Percentiles rank a stretch among this genome's conserved stretches.
Evolutionary conservation across 1,284 basidiomycete genomes (phyloP).

Genomic region (Pascua guehoae): DNA sequence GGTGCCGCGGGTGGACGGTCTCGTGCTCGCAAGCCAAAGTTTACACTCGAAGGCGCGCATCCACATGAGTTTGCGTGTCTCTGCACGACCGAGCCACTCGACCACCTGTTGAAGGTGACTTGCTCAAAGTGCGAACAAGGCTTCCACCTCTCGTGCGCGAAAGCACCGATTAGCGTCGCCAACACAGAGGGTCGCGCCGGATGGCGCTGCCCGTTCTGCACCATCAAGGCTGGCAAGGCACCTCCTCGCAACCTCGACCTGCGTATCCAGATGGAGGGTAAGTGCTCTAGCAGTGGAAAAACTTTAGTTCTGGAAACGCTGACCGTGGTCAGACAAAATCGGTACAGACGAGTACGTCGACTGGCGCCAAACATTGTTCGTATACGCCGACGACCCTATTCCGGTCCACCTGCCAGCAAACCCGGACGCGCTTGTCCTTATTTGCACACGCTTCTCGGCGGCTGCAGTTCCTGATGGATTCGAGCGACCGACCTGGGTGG

Average conservation of each 20-base stretch:
- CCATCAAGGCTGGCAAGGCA: conserved; percentile 36
- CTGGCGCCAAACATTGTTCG: conserved; percentile 34
- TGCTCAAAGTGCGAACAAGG: conserved; percentile 40
- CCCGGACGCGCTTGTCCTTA: conserved; percentile 8
- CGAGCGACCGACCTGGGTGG: conserved; percentile 12
- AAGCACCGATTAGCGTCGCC: conserved; percentile 24
- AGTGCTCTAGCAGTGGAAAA: conserved; percentile 5
- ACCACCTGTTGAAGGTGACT: conserved; percentile 25
- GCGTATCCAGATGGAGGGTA: conserved; percentile 36
- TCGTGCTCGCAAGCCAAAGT: conserved; percentile 30
- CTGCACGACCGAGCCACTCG: conserved; percentile 26
- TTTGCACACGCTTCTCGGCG: conserved; percentile 6
- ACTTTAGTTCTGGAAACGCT: background rate
- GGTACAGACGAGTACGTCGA: conserved; percentile 40
- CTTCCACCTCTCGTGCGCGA: conserved; percentile 41
- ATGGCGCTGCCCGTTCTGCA: conserved; percentile 46
- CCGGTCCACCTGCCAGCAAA: conserved; percentile 10
- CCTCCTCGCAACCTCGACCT: conserved; percentile 29
- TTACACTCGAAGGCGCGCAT: conserved; percentile 24
- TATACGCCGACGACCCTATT: conserved; percentile 27
- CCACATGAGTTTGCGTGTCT: conserved; percentile 33
- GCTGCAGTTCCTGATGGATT: conserved; percentile 15
- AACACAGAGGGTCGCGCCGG: conserved; percentile 6
- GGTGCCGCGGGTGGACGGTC: conserved; percentile 4
- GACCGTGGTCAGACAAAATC: conserved; percentile 20